Evolutionary conservation across 2,329 filamentous ascomycete species (phyloP), one percentile per base, ranked within the genome.

Genomic region (Helotiales sp.): DNA sequence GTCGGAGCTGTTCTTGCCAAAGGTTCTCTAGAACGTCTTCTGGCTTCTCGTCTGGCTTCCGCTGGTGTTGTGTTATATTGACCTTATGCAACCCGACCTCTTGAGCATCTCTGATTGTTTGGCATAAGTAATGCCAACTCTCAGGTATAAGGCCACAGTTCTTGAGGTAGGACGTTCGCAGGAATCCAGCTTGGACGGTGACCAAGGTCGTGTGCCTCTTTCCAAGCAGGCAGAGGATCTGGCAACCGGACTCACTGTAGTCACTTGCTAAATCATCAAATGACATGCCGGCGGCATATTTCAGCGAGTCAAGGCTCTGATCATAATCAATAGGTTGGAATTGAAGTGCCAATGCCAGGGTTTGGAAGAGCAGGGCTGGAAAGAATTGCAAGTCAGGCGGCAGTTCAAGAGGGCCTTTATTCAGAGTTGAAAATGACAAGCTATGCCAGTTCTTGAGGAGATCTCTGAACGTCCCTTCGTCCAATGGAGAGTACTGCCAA

Each of bases 211-310:
- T 82, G 52, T 85, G 80, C 57, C 82, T 80, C 76, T 88, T 89
- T 17, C 86, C 87, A 26, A 90, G 78, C 24, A 89, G 75, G 17
- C 79, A 79, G 47, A 87, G 73, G 50, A 89, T 82, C 8, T 82
- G 80, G 28, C 84, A 79, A 6, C 86, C 85, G 0, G 84, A 83
- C 64, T 89, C 86, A 72, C 86, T 88, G 72, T 89, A 89, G 65
- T 89, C 87, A 17, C 80, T 78, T 1, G 87, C 86, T 22, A 90
- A 76, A 60, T 89, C 86, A 74, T 88, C 85, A 67, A 88, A 87
- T 2, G 83, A 84, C 84, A 88, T 87, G 57, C 82, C 84, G 2
- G 81, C 82, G 0, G 85, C 83, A 72, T 88, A 88, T 74, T 89
- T 88, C 58, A 90, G 78, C 1, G 82, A 80, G 30, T 86, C 83